phyloP scores from a whole-genome alignment of 106 monocot species.

The Apostasia ramifera region DNA sequence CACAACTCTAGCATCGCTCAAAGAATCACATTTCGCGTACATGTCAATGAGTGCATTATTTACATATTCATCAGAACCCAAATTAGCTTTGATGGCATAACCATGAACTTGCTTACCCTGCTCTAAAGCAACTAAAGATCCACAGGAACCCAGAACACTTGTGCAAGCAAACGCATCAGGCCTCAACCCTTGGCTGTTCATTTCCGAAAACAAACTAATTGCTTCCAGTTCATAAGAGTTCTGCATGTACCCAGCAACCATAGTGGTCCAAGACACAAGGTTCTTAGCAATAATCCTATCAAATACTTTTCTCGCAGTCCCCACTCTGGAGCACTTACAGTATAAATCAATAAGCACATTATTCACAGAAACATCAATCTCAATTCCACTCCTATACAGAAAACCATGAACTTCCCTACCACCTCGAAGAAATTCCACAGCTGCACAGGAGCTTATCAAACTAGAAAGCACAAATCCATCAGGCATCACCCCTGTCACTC shows the following conservation, averaged over 20 bases:
- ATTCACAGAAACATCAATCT: slow-evolving; percentile 62
- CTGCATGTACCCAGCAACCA: slow-evolving; percentile 90
- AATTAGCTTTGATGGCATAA: slow-evolving; percentile 49
- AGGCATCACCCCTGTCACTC: slow-evolving; percentile 23
- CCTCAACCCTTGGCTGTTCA: slow-evolving; percentile 37
- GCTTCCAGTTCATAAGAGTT: slow-evolving; percentile 54
- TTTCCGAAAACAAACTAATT: slow-evolving; percentile 43
- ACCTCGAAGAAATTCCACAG: slow-evolving; percentile 38
- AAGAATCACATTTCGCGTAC: slow-evolving; percentile 71
- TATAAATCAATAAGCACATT: slow-evolving; percentile 85
- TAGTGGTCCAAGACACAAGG: slow-evolving; percentile 85
- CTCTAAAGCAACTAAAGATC: slow-evolving; percentile 42
- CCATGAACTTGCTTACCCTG: slow-evolving; percentile 73
- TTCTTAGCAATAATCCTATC: slow-evolving; percentile 43
- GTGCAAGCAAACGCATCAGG: slow-evolving; percentile 87
- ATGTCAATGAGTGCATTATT: slow-evolving; percentile 81
- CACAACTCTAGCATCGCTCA: slow-evolving; percentile 43
- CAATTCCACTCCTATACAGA: slow-evolving; percentile 38
- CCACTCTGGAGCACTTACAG: slow-evolving; percentile 50
- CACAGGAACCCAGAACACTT: slow-evolving; percentile 68
- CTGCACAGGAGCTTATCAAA: slow-evolving; percentile 59
- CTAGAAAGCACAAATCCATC: slow-evolving; percentile 74
- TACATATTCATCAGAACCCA: slow-evolving; percentile 63
- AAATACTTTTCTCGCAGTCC: slow-evolving; percentile 47
- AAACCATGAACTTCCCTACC: slow-evolving; percentile 73